phyloP scores from a whole-genome alignment of 306 rosid species.

The Cucurbita pepo region DNA sequence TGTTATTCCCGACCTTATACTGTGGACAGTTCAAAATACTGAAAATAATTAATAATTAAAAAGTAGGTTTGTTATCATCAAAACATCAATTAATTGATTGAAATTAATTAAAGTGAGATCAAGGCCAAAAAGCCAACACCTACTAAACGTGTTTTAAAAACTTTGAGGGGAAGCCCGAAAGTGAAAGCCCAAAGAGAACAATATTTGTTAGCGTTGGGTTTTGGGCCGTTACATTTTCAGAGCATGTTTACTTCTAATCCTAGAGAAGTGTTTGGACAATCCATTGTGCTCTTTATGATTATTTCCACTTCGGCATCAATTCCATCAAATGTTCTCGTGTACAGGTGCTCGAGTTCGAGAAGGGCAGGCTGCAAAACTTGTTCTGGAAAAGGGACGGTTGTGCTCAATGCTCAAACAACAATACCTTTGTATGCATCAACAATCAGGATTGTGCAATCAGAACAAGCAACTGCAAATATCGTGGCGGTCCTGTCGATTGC shows the following conservation, averaged over 20 bases:
- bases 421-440: conserved; percentile 60
- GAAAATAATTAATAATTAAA: no score
- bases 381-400: conserved; percentile 90
- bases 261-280: neutral
- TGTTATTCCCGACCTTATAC: no score
- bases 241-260: neutral
- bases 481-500: conserved; percentile 67
- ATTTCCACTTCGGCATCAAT: neutral
- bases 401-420: conserved; percentile 35
- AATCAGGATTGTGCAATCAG: conserved; percentile 67
- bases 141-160: no score
- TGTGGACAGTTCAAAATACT: no score
- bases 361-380: conserved; percentile 75
- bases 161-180: no score
- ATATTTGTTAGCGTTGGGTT: no score
- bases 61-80: no score
- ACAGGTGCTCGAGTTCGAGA: conserved; percentile 74
- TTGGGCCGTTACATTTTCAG: no score
- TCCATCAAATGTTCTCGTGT: neutral
- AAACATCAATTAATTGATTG: no score
- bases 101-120: no score
- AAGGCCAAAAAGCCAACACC: no score
- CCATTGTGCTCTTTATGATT: neutral
- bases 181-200: no score
- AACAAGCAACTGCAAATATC: conserved; percentile 47